Evolutionary conservation across 805 yeast species (phyloP).

Genomic region (Yamadazyma phyllophila): DNA sequence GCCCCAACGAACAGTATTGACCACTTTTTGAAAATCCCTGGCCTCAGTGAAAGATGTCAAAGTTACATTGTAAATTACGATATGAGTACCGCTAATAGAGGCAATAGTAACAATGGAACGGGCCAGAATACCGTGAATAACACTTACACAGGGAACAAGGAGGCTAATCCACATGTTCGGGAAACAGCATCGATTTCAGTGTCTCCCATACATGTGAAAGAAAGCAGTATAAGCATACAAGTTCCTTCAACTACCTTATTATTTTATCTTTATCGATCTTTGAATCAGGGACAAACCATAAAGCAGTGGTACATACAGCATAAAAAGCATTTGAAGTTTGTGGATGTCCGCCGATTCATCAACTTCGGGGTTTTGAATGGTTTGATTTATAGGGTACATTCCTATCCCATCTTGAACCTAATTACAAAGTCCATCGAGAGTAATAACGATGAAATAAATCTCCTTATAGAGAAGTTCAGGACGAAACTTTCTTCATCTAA

Average conservation of each 20-base stretch:
- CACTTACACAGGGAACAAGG: background rate
- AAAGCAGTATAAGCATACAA: conserved; percentile 12
- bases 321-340: conserved; percentile 50
- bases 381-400: conserved; percentile 73
- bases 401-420: conserved; percentile 62
- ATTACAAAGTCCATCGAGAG: conserved; percentile 38
- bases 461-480: conserved; percentile 15
- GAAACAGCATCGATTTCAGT: background rate
- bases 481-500: conserved; percentile 10
- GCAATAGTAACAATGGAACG: conserved; percentile 3
- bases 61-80: conserved; percentile 56
- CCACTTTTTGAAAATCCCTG: conserved; percentile 56
- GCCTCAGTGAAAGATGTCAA: conserved; percentile 80
- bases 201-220: conserved; percentile 14
- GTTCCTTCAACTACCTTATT: conserved; percentile 65
- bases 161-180: background rate
- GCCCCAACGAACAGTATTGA: conserved; percentile 83
- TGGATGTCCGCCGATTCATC: conserved; percentile 82
- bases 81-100: conserved; percentile 2
- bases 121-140: background rate
- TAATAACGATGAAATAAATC: conserved; percentile 19
- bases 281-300: conserved; percentile 74
- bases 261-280: conserved; percentile 70
- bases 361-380: conserved; percentile 85
- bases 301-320: conserved; percentile 81